These are phyloP conservation scores for Annona cherimola DNA, from an alignment of 164 flowering plant species.

Conservation along the genomic window DNA sequence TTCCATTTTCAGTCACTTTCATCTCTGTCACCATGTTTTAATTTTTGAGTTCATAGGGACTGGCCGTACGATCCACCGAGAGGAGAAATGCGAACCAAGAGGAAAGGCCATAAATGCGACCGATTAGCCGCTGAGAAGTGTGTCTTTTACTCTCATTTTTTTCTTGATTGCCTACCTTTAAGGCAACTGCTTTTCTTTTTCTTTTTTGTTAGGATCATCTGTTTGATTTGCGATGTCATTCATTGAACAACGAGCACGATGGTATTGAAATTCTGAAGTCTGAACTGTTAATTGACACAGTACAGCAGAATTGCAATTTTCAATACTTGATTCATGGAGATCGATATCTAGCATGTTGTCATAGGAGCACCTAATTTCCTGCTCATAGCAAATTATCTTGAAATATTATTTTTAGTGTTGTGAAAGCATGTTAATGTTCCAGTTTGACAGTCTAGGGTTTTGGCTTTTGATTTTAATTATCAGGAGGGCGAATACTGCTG, in stretches of 20 bases:
- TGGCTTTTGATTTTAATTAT: neutral
- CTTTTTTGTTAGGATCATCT: neutral
- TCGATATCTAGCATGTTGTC: neutral
- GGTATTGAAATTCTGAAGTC: too few relatives aligned
- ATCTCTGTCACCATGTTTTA: neutral
- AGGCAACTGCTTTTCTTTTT: neutral
- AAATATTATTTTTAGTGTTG: neutral
- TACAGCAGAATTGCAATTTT: too few relatives aligned
- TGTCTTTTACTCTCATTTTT: neutral
- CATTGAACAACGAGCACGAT: too few relatives aligned
- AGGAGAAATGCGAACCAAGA: constrained; percentile 72
- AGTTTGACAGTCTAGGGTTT: too few relatives aligned
- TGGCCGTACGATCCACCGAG: constrained; percentile 89
- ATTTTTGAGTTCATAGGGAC: constrained; percentile 23
- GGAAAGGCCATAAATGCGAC: constrained; percentile 88
- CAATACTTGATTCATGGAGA: too few relatives aligned
- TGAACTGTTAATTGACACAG: too few relatives aligned
- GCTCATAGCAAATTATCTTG: neutral
- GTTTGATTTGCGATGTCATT: neutral
- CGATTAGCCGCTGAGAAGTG: constrained; percentile 74
- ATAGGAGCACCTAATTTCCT: neutral
- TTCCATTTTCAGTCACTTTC: constrained; percentile 1
- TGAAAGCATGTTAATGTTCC: too few relatives aligned
- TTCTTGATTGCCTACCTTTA: neutral
- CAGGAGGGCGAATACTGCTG: constrained; percentile 58